Evolutionary conservation across 768 basidiomycete species (phyloP).

Genomic region (Multifurca ochricompacta): DNA sequence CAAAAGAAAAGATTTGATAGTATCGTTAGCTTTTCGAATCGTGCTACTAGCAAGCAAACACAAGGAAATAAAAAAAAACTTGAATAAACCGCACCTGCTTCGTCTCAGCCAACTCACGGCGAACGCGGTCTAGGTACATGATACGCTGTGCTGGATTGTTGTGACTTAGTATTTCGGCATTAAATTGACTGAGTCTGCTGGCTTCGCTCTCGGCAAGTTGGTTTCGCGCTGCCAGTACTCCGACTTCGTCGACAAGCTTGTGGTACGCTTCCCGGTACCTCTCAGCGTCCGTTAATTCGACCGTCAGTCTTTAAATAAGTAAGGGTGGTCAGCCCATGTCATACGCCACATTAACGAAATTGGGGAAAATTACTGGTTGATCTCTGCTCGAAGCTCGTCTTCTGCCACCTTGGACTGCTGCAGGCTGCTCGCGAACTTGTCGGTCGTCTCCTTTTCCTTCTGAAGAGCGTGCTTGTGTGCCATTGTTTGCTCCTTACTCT

Average conservation of each 20-base stretch:
- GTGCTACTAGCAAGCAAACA: no score
- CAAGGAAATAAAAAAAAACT: no score
- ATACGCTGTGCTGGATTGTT: conserved; percentile 81
- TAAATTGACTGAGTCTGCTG: conserved; percentile 65
- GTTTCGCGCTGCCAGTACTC: conserved; percentile 57
- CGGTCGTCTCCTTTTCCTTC: conserved; percentile 32
- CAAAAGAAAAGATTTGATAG: no score
- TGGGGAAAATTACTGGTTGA: conserved; percentile 44
- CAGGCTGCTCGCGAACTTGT: conserved; percentile 42
- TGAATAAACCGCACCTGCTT: conserved; percentile 75
- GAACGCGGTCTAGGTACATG: conserved; percentile 76
- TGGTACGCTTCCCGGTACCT: conserved; percentile 68
- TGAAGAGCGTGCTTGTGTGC: conserved; percentile 25
- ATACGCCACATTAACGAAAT: background rate
- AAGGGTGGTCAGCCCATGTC: background rate
- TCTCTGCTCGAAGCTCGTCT: conserved; percentile 57
- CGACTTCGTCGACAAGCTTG: conserved; percentile 54
- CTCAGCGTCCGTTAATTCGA: conserved; percentile 52
- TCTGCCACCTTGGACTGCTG: conserved; percentile 58
- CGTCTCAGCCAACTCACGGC: conserved; percentile 68
- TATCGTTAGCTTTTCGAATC: no score
- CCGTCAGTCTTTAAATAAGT: conserved; percentile 31
- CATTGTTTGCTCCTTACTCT: conserved; percentile 28
- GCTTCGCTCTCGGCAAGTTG: conserved; percentile 77
- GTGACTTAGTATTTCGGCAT: conserved; percentile 80